These are phyloP conservation scores for Trichoderma brevicompactum DNA, from an alignment of 2,329 filamentous ascomycete species.

Conservation along the genomic window DNA sequence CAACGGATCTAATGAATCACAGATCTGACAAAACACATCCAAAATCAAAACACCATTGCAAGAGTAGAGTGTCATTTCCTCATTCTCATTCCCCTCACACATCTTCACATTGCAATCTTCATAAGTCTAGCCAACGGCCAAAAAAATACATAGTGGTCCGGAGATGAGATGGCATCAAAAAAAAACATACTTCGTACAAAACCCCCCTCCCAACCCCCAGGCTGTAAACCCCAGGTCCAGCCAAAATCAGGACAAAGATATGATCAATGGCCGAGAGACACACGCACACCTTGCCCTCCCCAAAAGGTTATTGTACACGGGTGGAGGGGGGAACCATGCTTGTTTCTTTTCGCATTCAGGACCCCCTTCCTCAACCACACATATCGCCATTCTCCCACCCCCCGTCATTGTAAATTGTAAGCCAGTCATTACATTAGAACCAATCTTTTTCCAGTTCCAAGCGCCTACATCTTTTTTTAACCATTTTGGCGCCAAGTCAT, in stretches of 20 bases:
- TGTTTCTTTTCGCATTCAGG: slow-evolving; percentile 11
- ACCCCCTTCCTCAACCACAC: background rate
- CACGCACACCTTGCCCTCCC: background rate
- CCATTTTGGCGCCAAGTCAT: background rate
- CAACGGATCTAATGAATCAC: background rate
- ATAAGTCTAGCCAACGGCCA: slow-evolving; percentile 13
- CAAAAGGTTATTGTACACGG: slow-evolving; percentile 25
- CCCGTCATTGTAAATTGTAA: slow-evolving; percentile 17
- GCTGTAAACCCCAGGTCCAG: background rate
- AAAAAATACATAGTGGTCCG: slow-evolving; percentile 30
- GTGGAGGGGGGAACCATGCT: slow-evolving; percentile 22
- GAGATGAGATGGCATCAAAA: slow-evolving; percentile 30
- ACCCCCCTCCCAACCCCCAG: background rate
- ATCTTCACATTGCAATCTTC: background rate
- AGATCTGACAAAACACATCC: background rate
- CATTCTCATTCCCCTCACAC: too few relatives aligned
- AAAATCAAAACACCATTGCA: background rate
- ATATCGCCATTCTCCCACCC: background rate
- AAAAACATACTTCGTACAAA: slow-evolving; percentile 7
- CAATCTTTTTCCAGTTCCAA: slow-evolving; percentile 20
- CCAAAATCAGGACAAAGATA: background rate
- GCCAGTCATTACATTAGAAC: slow-evolving; percentile 26
- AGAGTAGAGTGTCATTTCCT: background rate
- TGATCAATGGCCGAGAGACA: background rate
- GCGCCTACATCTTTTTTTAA: slow-evolving; percentile 1